Evolutionary conservation across 169 alveolate species (phyloP), one percentile per base, ranked within the genome.

Genomic region (Babesia divergens): DNA sequence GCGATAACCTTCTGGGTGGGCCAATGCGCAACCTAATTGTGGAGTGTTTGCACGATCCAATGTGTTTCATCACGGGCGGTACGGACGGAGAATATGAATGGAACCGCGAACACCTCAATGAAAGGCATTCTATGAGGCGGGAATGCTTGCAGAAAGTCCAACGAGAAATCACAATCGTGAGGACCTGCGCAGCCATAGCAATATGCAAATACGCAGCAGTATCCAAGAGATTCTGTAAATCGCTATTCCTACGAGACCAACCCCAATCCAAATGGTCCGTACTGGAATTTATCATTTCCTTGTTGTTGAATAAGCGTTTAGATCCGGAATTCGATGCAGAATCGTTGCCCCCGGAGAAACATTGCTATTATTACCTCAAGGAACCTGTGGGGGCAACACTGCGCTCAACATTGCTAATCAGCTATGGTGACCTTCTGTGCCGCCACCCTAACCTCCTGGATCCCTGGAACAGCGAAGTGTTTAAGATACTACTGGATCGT

Each of bases 401-500:
- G 29, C 50, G 90, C 34, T 71, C 79, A 42, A 88, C 85, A 68
- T 59, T 88, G 65, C 74, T 88, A 31, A 84, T 88, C 52, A 77
- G 93, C 65, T 88, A 88, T 56, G 93, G 91, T 8, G 93, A 88
- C 69, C 68, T 88, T 43, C 77, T 88, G 56, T 84, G 85, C 55
- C 68, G 91, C 31, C 91, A 84, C 54, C 93, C 93, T 18, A 88
- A 88, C 74, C 46, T 88, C n/a, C 54, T 88, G 67, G 93, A 88
- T 56, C 93, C 93, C 34, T 79, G 82, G 80, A 88, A 88, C 35
- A 80, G 70, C 62, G 65, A 69, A 34, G 88, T 84, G 49, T 82
- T 76, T 31, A 52, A 69, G 46, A 76, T 88, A 16, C 38, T 88
- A 35, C 64, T 65, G 65, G 89, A 88, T 65, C 47, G 72, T 31